These are phyloP conservation scores for Phytopythium cucurbitacearum DNA, from an alignment of 352 stramenopile species.

Conservation along the genomic window DNA sequence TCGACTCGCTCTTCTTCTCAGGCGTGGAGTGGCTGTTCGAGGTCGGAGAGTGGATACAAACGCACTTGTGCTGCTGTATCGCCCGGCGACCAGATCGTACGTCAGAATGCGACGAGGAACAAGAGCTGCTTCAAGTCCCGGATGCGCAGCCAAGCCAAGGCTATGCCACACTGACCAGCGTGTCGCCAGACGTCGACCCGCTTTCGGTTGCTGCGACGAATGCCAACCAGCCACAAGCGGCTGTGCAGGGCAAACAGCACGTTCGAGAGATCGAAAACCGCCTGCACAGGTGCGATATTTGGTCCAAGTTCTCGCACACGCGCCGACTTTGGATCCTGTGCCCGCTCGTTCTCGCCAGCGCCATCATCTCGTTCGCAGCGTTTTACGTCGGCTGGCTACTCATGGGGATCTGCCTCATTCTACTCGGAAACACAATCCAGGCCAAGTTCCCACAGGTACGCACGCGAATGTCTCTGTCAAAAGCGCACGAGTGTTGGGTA, in stretches of 20 bases:
- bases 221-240: constrained; percentile 54
- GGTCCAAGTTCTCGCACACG: constrained; percentile 74
- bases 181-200: constrained; percentile 8
- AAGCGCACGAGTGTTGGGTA: background rate
- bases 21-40: constrained; percentile 33
- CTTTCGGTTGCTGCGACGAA: constrained; percentile 15
- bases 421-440: constrained; percentile 78
- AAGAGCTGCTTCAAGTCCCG: background rate
- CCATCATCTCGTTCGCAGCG: constrained; percentile 76
- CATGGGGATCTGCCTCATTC: constrained; percentile 80
- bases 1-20: constrained; percentile 59
- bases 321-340: constrained; percentile 60
- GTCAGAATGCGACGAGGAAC: background rate
- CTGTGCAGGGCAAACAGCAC: constrained; percentile 55
- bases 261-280: constrained; percentile 38
- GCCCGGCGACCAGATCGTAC: background rate
- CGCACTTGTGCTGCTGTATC: constrained; percentile 9
- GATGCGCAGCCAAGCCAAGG: background rate
- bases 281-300: constrained; percentile 61
- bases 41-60: constrained; percentile 8
- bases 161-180: background rate
- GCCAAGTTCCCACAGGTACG: constrained; percentile 68
- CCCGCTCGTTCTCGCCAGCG: constrained; percentile 64
- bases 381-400: constrained; percentile 81
- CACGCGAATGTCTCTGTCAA: background rate